Evolutionary conservation across 208 protist species (phyloP).

Genomic region (Trypanosoma scelopori): DNA sequence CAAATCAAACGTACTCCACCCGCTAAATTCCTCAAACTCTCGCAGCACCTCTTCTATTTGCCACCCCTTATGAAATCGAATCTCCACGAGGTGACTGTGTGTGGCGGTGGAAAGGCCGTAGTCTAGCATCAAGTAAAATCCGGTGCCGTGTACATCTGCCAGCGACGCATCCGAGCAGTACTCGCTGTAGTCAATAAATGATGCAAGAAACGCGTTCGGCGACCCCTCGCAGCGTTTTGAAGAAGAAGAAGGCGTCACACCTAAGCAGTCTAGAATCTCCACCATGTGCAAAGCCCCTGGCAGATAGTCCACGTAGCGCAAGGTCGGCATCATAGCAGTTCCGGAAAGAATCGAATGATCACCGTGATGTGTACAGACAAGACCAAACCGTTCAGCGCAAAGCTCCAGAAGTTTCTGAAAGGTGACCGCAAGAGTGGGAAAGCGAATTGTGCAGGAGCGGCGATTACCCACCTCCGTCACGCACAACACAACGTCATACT

Average conservation of each 20-base stretch:
- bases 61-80: slow-evolving; percentile 66
- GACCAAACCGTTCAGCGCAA: slow-evolving; percentile 63
- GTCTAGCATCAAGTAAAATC: slow-evolving; percentile 79
- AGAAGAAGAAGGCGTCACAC: slow-evolving; percentile 31
- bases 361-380: slow-evolving; percentile 48
- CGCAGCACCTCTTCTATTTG: slow-evolving; percentile 53
- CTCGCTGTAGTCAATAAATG: slow-evolving; percentile 76
- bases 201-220: slow-evolving; percentile 54
- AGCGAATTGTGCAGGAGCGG: slow-evolving; percentile 54
- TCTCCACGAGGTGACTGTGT: slow-evolving; percentile 73
- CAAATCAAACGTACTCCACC: slow-evolving; percentile 73
- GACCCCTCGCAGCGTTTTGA: slow-evolving; percentile 27
- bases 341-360: slow-evolving; percentile 58
- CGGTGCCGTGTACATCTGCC: slow-evolving; percentile 63
- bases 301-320: slow-evolving; percentile 85
- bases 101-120: slow-evolving; percentile 73
- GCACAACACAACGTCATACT: slow-evolving; percentile 76
- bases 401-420: slow-evolving; percentile 73
- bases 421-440: slow-evolving; percentile 58
- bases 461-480: slow-evolving; percentile 52
- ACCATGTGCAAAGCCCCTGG: slow-evolving; percentile 69
- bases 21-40: slow-evolving; percentile 81
- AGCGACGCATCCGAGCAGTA: slow-evolving; percentile 61
- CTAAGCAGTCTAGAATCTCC: slow-evolving; percentile 66
- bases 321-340: slow-evolving; percentile 60